Percentiles rank a stretch among this genome's conserved stretches.
These are phyloP conservation scores for Podospora conica DNA, from an alignment of 495 filamentous ascomycete genomes.

Conservation along the genomic window DNA sequence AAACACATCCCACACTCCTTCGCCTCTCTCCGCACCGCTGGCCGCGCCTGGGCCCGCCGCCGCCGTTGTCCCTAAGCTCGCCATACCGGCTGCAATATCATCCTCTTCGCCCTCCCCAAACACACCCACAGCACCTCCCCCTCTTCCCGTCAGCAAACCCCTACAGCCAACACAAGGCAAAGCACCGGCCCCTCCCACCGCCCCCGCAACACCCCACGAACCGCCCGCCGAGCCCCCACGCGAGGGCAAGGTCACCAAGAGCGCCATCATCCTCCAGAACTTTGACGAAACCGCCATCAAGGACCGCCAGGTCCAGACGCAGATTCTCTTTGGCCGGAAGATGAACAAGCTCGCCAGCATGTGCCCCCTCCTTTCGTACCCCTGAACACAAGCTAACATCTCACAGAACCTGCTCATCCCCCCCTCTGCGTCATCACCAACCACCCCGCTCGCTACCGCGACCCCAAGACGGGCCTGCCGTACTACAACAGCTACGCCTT, in stretches of 20 bases:
- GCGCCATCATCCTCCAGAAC: constrained; percentile 52
- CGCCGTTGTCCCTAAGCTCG: background rate
- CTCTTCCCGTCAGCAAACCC: background rate
- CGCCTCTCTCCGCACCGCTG: constrained; percentile 30
- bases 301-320: constrained; percentile 48
- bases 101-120: constrained; percentile 11
- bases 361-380: constrained; percentile 8
- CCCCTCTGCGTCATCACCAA: constrained; percentile 73
- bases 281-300: constrained; percentile 50
- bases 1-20: constrained; percentile 36
- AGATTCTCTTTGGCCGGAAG: constrained; percentile 47
- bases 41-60: constrained; percentile 7
- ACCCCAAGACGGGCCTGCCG: constrained; percentile 68
- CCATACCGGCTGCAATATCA: background rate
- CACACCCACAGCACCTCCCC: constrained; percentile 6
- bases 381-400: constrained; percentile 9
- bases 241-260: constrained; percentile 38
- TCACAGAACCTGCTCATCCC: constrained; percentile 38
- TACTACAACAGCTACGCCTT: constrained; percentile 72
- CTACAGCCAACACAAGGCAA: constrained; percentile 14
- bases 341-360: constrained; percentile 49
- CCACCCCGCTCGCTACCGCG: constrained; percentile 67
- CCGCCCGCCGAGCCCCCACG: constrained; percentile 16
- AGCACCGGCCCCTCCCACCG: constrained; percentile 9
- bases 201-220: constrained; percentile 20